Conservation (phyloP, 176 grass and related monocot species). For the Zizania latifolia region DNA sequence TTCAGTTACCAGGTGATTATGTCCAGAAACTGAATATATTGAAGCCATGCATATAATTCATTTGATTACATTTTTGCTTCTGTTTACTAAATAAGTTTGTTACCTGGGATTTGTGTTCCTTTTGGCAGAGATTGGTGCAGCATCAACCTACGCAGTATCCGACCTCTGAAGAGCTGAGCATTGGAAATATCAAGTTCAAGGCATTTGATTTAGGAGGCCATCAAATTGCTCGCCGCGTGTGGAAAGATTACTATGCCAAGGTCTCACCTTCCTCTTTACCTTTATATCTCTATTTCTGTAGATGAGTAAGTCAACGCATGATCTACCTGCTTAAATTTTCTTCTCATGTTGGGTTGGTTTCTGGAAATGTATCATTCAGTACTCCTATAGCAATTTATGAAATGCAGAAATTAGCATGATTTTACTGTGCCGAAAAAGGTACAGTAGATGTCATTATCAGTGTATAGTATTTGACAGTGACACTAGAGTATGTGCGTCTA, state of each 20-base stretch:
- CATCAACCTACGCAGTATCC: slow-evolving; percentile 87
- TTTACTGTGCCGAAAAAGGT: neutral
- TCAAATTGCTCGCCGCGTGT: slow-evolving; percentile 91
- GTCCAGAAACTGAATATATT: neutral
- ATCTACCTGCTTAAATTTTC: neutral
- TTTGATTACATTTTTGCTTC: neutral
- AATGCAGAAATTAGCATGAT: neutral
- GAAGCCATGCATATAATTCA: neutral
- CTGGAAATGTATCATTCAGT: neutral
- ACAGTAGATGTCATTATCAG: slow-evolving; percentile 22
- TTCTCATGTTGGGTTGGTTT: neutral
- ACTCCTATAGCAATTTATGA: neutral
- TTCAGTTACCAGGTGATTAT: neutral
- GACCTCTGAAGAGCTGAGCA: slow-evolving; percentile 78
- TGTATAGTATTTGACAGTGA: slow-evolving; percentile 5
- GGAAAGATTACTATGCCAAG: slow-evolving; percentile 98
- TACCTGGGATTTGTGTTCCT: slow-evolving; percentile 16
- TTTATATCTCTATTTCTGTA: neutral
- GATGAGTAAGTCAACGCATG: neutral
- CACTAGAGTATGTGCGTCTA: slow-evolving; percentile 13
- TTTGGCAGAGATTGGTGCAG: slow-evolving; percentile 78
- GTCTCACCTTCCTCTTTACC: slow-evolving; percentile 26
- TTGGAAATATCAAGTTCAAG: slow-evolving; percentile 90
- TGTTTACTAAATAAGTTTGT: slow-evolving; percentile 12
- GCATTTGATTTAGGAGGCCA: slow-evolving; percentile 89